Evolutionary conservation across 345 rosid genomes (phyloP), one percentile per base, ranked within the genome.

Genomic region (Lumnitzera racemosa): DNA sequence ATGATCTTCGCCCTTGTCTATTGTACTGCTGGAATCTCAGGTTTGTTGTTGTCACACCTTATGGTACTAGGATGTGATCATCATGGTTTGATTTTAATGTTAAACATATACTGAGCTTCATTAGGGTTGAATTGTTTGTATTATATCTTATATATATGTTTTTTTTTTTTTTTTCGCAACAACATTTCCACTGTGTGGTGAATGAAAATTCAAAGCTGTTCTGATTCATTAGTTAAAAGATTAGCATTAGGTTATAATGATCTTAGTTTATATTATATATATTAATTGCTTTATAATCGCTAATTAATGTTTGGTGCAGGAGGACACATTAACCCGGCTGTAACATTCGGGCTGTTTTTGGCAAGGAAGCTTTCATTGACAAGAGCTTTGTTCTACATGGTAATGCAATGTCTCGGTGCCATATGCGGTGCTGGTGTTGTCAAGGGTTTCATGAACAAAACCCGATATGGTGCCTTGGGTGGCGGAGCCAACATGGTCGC

Each of bases 1-100:
- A 71, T 71, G 74, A 71, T 71, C 66, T 71, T 71, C 53, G 69
- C 60, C 15, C 74, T 70, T 17, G 74, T 70, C 13, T 70, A 70
- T 61, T 63, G 74, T 20, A 71, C 74, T 12, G 74, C 74, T 47
- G 74, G 74, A 27, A 71, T 71, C 27, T 71, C 74, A 57, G 74
- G 74, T 71, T 52, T 13, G 57, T 20, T 20, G 20, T 20, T 20
- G 20, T 20, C 20, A 20, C 20, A 20, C 20, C 20, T 20, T 20
- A 1, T 20, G 20, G 20, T 20, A 1, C 20, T 20, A 20, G 20
- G 20, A 20, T 20, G 20, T 20, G 20, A 20, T 20, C 20, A 20
- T 20, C 20, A 20, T 20, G 20, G 20, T 20, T 20, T 20, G 20
- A 20, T 20, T 20, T 20, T 20, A 20, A 20, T 58, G 13, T 43